Evolutionary conservation across 495 filamentous ascomycete species (phyloP).

Genomic region (Neurospora pannonica): DNA sequence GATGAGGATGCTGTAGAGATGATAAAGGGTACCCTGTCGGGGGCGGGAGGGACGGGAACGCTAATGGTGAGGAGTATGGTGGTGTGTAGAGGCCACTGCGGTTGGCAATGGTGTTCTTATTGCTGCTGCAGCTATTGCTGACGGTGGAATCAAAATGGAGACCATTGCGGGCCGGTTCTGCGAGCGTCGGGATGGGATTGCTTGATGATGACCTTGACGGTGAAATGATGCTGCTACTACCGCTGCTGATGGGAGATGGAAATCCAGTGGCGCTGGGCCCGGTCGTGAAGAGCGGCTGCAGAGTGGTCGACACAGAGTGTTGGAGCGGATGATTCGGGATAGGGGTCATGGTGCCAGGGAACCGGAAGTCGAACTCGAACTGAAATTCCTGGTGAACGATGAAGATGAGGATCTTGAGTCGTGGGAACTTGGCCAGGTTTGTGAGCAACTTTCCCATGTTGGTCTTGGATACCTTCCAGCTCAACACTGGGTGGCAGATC

Average conservation of each 20-base stretch:
- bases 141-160: background rate
- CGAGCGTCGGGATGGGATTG: background rate
- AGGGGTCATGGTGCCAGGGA: slow-evolving; percentile 17
- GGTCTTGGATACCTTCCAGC: slow-evolving; percentile 38
- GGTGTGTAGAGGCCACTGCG: background rate
- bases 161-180: background rate
- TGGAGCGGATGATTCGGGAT: slow-evolving; percentile 4
- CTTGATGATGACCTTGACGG: background rate
- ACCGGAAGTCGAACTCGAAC: slow-evolving; percentile 34
- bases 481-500: slow-evolving; percentile 35
- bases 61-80: background rate
- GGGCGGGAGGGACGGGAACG: background rate
- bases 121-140: background rate
- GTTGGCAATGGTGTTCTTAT: background rate
- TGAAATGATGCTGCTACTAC: background rate
- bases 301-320: background rate
- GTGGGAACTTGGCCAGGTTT: slow-evolving; percentile 32
- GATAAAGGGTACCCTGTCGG: background rate
- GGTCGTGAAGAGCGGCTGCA: background rate
- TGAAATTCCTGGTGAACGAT: slow-evolving; percentile 40
- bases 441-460: slow-evolving; percentile 38
- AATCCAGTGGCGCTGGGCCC: background rate
- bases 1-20: background rate
- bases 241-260: slow-evolving; percentile 5
- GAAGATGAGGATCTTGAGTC: slow-evolving; percentile 33